Base-by-base conservation (phyloP, 371 early-diverging fungal species). In the Phascolomyces articulosus region DNA sequence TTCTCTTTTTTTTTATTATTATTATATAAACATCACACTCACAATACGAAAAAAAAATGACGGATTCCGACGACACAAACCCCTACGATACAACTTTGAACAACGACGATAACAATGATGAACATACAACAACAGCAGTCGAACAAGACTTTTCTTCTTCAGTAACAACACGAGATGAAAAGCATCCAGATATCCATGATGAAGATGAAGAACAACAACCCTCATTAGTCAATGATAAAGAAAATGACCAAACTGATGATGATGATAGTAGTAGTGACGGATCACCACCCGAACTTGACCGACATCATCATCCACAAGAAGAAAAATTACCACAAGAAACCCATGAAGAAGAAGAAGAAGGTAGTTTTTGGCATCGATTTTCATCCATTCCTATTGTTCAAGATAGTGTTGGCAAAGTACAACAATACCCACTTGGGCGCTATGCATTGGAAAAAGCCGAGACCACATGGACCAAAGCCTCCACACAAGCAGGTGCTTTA, bases 311-410 rank as follows among this genome's bases (percentile, higher is more conserved):
- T 51, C 51, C 4, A 3, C 27, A n/a, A 47, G 47, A 47, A 47
- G 47, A 34, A 34, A 9, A 8, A 47, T 1, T 6, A 47, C 8
- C 16, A 13, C 16, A 8, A 20, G 8, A 9, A 13, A 1, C 26
- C 4, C 3, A 21, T 20, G 21, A 21, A 21, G 26, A 34, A 58
- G 26, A 24, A 41, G 6, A 21, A 2, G 15, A 24, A 23, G 4
- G 23, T 31, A 40, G 40, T 54, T 83, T 85, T 68, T 68, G 78
- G 71, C 38, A 66, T 40, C 84, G 87, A 18, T 23, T 51, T 51
- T 71, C 73, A 34, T 75, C 86, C 58, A 69, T 90, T 31, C 91
- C 91, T 15, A 26, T 90, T 58, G 74, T 90, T 48, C 83, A 81
- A 58, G 86, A 88, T 60, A 66, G 84, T 4, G 76, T 86, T 51